phyloP scores from a whole-genome alignment of 176 grass and related monocot genomes.

The Tillandsia leiboldiana region DNA sequence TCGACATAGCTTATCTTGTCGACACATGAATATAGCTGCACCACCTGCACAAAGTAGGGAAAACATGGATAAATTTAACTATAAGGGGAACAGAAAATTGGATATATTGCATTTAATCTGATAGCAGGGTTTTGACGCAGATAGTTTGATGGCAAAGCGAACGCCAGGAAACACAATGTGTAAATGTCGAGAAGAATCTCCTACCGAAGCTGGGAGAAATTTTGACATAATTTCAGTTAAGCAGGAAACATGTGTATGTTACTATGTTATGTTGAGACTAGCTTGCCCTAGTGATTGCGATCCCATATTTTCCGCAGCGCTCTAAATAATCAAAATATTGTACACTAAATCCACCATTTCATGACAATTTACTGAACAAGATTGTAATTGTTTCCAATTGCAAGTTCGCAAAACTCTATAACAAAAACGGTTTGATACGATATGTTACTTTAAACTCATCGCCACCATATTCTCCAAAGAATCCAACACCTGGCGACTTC shows the following conservation, averaged over 20 bases:
- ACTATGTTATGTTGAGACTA: no score
- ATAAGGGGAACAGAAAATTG: background rate
- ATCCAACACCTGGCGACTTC: background rate
- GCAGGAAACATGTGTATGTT: no score
- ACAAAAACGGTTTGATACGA: background rate
- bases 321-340: no score
- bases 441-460: background rate
- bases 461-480: background rate
- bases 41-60: conserved; percentile 35
- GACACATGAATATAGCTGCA: conserved; percentile 84
- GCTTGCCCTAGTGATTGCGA: no score
- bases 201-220: no score
- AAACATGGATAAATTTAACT: conserved; percentile 7
- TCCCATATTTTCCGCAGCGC: no score
- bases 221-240: no score
- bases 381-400: background rate
- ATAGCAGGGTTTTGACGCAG: background rate
- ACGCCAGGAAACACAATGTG: no score
- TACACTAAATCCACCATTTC: no score
- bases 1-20: conserved; percentile 93
- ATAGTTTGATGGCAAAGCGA: background rate
- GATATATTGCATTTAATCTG: background rate
- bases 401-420: background rate
- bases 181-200: no score
- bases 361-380: no score